Evolutionary conservation across 2,329 filamentous ascomycete genomes (phyloP), one percentile per base, ranked within the genome.

Genomic region (Sclerotinia nivalis): DNA sequence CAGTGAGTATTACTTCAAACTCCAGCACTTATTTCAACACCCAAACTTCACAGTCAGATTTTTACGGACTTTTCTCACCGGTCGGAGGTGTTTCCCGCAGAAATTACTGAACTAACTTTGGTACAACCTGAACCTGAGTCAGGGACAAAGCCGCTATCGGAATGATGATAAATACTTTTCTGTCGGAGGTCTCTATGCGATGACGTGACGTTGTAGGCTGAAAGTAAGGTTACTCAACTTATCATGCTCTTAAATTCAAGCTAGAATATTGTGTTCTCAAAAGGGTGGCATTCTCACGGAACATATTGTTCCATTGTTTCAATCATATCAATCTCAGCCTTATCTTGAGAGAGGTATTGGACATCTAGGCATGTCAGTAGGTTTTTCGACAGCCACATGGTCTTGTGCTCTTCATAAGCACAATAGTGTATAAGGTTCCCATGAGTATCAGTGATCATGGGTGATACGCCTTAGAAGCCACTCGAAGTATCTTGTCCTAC

Each of bases 291-390:
- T 28, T 64, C 9, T 31, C 61, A 65, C 31, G 61, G 47, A 40
- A 52, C 22, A 5, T 28, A 22, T 52, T n/a, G 22, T 52, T 52
- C 61, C 47, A 64, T 20, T 52, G 61, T 40, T 64, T 64, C 31
- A 40, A 40, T 20, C 34, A 52, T 40, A 40, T 15, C 28, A 25
- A 28, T 4, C 40, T 43, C 47, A 65, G 61, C 31, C 34, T 43
- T 40, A 40, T 28, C 13, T 40, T 25, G 22, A 52, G 7, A 64
- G 34, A 37, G 31, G 22, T n/a, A 20, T 50, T 52, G 9, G 18
- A 25, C 45, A 52, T 50, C 22, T 22, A 65, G 5, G 34, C 34
- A 52, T 52, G 31, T 49, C 15, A 52, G 34, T n/a, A 40, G 37
- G 47, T 64, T 37, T 40, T 43, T n/a, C 31, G 22, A n/a, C 22